Evolutionary conservation across 1,284 basidiomycete species (phyloP).

Genomic region (Cryptococcus amylolentus): DNA sequence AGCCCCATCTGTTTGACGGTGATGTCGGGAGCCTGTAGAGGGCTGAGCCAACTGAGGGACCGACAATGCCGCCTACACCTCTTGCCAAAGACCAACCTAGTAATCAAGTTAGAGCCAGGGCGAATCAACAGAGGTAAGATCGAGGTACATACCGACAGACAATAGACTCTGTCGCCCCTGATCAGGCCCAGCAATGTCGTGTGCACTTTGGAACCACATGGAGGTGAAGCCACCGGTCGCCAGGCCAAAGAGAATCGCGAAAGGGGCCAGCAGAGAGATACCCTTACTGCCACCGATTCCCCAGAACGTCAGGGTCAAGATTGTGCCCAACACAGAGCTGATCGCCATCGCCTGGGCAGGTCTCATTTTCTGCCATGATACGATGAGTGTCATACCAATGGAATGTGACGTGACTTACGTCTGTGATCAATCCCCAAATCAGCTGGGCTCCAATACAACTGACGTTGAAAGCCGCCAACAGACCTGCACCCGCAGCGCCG

Average conservation of each 20-base stretch:
- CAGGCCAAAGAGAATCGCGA: conserved; percentile 20
- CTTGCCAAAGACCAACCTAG: background rate
- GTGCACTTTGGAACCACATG: conserved; percentile 26
- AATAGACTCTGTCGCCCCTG: conserved; percentile 17
- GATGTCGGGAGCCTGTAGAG: conserved; percentile 13
- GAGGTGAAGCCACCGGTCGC: conserved; percentile 22
- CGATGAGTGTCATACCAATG: background rate
- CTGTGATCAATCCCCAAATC: conserved; percentile 25
- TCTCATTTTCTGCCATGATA: conserved; percentile 10
- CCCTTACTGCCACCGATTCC: conserved; percentile 17
- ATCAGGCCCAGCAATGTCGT: conserved; percentile 19
- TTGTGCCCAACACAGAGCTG: conserved; percentile 13
- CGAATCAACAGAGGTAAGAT: background rate
- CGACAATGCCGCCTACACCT: conserved; percentile 19
- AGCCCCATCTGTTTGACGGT: conserved; percentile 13
- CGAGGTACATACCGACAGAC: background rate
- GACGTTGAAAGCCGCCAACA: conserved; percentile 27
- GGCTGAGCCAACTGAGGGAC: conserved; percentile 19
- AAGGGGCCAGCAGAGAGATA: conserved; percentile 17
- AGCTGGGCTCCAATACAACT: conserved; percentile 20
- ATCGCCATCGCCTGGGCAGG: conserved; percentile 19
- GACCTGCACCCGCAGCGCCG: conserved; percentile 16
- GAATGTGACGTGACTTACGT: conserved; percentile 11
- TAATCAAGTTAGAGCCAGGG: background rate
- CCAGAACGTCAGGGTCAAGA: conserved; percentile 21